These are phyloP conservation scores for Zalaria obscura DNA, from an alignment of 2,329 filamentous ascomycete species.

Conservation along the genomic window DNA sequence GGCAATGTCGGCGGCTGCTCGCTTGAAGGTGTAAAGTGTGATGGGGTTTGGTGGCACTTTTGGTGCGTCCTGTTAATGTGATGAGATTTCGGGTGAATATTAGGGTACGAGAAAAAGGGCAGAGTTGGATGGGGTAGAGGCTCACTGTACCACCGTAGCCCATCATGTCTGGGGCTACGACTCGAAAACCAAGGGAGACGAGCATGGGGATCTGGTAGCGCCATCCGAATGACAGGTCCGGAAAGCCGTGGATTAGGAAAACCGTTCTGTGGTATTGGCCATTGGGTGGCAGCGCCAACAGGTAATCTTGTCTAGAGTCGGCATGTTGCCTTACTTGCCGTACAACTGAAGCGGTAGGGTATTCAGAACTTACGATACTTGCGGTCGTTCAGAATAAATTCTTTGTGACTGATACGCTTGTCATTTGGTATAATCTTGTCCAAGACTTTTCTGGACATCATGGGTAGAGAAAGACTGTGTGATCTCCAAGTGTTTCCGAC, in stretches of 20 bases:
- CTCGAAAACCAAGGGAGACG: constrained; percentile 55
- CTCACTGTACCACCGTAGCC: constrained; percentile 65
- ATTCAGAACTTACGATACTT: constrained; percentile 43
- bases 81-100: too few relatives aligned
- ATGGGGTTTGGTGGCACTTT: constrained; percentile 5
- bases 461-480: too few relatives aligned
- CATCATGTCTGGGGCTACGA: constrained; percentile 74
- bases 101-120: background rate
- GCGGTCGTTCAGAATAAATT: constrained; percentile 49
- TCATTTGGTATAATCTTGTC: constrained; percentile 13
- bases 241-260: constrained; percentile 61
- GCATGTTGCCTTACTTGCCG: background rate
- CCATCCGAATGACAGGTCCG: constrained; percentile 76
- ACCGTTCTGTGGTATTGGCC: constrained; percentile 35
- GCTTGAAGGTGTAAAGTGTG: constrained; percentile 32
- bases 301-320: constrained; percentile 29
- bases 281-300: constrained; percentile 33
- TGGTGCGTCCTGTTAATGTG: constrained; percentile 3
- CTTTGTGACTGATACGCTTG: constrained; percentile 28
- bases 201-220: constrained; percentile 75
- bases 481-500: too few relatives aligned
- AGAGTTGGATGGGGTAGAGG: background rate
- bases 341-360: background rate
- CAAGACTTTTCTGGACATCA: constrained; percentile 1
- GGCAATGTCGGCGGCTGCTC: constrained; percentile 59